Base-by-base conservation (phyloP, 2,329 filamentous ascomycete species). In the Fusarium foetens region DNA sequence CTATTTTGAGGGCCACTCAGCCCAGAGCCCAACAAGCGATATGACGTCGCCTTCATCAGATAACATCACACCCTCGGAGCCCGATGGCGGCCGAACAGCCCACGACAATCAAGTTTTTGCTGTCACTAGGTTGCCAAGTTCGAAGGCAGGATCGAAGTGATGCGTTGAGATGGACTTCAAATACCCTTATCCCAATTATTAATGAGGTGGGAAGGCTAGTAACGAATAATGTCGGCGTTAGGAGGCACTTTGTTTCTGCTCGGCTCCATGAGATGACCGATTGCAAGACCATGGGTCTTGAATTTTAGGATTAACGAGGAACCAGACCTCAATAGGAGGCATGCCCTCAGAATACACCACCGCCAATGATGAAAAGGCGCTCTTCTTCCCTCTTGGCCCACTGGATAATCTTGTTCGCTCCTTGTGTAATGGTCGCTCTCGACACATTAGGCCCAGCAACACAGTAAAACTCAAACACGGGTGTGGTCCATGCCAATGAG, bases 331-430 rank as follows among this genome's bases (percentile, higher is more conserved):
- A 23, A 63, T 53, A 48, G 45, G 65, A 67, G 64, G 63, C 38
- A 57, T 64, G 55, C 42, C 49, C 49, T 81, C 72, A 91, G 76
- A 92, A 92, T 75, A 98, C 95, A 46, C 95, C 96, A n/a, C 96
- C 97, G 2, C 96, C 96, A 79, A 99, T 96, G 66, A 99, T 97
- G 79, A 99, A 99, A 10, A 98, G 85, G 63, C 96, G 87, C 82
- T 98, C 95, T 81, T 98, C 95, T 82, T 99, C 96, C 73, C 91
- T 88, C 79, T 93, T 92, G 4, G 95, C 92, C 95, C 95, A 99
- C 78, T 96, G 93, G 10, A 97, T 91, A 54, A 99, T 90, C 82
- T 92, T 92, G 79, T 96, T 97, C 38, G 95, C 95, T 16, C 92
- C 94, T 80, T 95, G 92, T 14, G 94, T 93, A 76, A 99, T 86